Evolutionary conservation across 257 asterid species (phyloP), one percentile per base, ranked within the genome.

Genomic region (Lithospermum erythrorhizon): DNA sequence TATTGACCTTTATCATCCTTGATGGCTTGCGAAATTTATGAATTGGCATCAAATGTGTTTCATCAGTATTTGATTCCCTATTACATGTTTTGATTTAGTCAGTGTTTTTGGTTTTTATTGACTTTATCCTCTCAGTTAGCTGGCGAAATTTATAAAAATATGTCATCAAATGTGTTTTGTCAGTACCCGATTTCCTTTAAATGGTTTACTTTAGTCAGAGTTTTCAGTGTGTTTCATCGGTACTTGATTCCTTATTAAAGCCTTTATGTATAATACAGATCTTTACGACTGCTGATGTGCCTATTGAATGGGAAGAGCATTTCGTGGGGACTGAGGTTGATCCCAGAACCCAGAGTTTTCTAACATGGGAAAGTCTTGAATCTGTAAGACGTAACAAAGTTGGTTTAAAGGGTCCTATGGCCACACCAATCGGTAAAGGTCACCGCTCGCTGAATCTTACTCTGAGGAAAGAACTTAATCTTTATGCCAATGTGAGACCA

Each of bases 271-370:
- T 58, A 62, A 59, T 76, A 30, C 80, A 90, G 97, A 72, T 90
- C 24, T 90, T 87, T 59, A 85, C 56, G 69, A 83, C 79, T 52
- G 95, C 97, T 55, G 90, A 68, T n/a, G 90, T 82, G 56, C 96
- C 97, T 29, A 90, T 90, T 76, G 95, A 90, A 70, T 87, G 97
- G 97, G 97, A 90, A 68, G 96, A 87, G 65, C 97, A 90, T 71
- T 90, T 63, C 69, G 97, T 90, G 47, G 96, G 97, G 72, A 77
- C 61, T 16, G 94, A 87, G 65, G 67, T 90, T 59, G 97, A 90
- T 79, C 96, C 97, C 54, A 78, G 95, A 76, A 90, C 97, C 54
- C 94, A 90, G 74, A 90, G 97, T 77, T 90, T 90, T 72, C 80
- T 90, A 21, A 90, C 97, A 65, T 90, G 96, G 96, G 97, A 90